Conservation (phyloP, 164 flowering plant genomes). For the Vitis rupestris region DNA sequence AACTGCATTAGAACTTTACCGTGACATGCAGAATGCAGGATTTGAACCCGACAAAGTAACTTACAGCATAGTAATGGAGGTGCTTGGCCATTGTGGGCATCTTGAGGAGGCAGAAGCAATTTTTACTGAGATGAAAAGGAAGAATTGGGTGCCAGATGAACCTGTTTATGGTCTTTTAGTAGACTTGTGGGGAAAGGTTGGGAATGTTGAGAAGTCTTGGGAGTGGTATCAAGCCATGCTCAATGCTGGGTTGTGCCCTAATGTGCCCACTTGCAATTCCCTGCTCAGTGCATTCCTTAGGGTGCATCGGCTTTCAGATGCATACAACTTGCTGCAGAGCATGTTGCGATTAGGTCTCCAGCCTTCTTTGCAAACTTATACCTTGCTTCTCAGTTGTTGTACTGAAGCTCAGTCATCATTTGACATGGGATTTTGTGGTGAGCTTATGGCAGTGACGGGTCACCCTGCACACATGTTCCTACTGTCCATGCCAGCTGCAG, state of each 20-base stretch:
- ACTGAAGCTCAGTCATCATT: conserved; percentile 61
- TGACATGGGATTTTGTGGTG: conserved; percentile 67
- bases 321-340: conserved; percentile 60
- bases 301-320: conserved; percentile 66
- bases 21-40: conserved; percentile 87
- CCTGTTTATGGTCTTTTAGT: conserved; percentile 96
- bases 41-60: conserved; percentile 92
- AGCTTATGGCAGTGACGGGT: conserved; percentile 79
- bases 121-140: conserved; percentile 69
- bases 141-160: conserved; percentile 88
- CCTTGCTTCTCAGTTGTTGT: conserved; percentile 86
- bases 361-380: conserved; percentile 89
- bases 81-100: conserved; percentile 90
- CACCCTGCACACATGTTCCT: conserved; percentile 89
- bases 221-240: conserved; percentile 93
- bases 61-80: conserved; percentile 97
- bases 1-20: conserved; percentile 67
- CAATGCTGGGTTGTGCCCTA: conserved; percentile 76
- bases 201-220: conserved; percentile 80
- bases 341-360: conserved; percentile 71
- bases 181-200: conserved; percentile 93
- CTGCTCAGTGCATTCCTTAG: conserved; percentile 88
- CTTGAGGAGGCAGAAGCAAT: conserved; percentile 89
- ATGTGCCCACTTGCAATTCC: conserved; percentile 96
- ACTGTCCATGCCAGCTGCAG: conserved; percentile 73